phyloP scores from a whole-genome alignment of 371 early-diverging fungal species.

The Fennellomyces sp. region DNA sequence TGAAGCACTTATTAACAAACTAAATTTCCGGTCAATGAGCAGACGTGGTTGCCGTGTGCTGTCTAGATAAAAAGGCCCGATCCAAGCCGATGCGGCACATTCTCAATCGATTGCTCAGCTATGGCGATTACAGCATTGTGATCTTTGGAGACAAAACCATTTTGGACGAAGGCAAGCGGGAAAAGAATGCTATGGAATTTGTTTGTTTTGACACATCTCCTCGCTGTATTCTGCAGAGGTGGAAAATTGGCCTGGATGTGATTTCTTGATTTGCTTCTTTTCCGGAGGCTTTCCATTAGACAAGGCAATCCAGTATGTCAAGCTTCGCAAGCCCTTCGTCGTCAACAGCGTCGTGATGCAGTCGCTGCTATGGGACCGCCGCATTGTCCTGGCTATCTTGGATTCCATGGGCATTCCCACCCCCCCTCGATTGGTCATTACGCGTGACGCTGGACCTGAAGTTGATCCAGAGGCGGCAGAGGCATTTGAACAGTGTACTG shows the following conservation, averaged over 20 bases:
- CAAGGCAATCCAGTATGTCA: conserved; percentile 91
- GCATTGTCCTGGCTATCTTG: conserved; percentile 86
- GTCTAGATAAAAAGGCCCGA: conserved; percentile 93
- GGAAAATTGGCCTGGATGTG: conserved; percentile 94
- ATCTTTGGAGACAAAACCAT: conserved; percentile 97
- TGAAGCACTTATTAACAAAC: background rate
- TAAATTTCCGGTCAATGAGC: conserved; percentile 1
- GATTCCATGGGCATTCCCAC: conserved; percentile 88
- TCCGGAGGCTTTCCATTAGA: conserved; percentile 94
- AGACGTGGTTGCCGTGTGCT: conserved; percentile 89
- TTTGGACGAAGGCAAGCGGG: conserved; percentile 81
- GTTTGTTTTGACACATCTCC: background rate
- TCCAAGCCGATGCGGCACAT: conserved; percentile 97
- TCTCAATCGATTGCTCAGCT: conserved; percentile 76
- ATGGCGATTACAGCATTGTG: conserved; percentile 83
- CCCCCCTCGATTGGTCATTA: conserved; percentile 78
- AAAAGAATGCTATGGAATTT: background rate
- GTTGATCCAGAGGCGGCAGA: conserved; percentile 46
- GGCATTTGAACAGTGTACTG: conserved; percentile 46
- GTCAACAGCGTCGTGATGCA: conserved; percentile 94
- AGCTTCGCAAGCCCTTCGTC: conserved; percentile 82
- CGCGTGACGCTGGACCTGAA: conserved; percentile 73
- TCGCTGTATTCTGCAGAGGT: conserved; percentile 51
- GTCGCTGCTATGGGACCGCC: conserved; percentile 90
- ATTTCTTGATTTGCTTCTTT: conserved; percentile 97